Evolutionary conservation across 441 rosid genomes (phyloP).

Genomic region (Pelargonium fulgidum): DNA sequence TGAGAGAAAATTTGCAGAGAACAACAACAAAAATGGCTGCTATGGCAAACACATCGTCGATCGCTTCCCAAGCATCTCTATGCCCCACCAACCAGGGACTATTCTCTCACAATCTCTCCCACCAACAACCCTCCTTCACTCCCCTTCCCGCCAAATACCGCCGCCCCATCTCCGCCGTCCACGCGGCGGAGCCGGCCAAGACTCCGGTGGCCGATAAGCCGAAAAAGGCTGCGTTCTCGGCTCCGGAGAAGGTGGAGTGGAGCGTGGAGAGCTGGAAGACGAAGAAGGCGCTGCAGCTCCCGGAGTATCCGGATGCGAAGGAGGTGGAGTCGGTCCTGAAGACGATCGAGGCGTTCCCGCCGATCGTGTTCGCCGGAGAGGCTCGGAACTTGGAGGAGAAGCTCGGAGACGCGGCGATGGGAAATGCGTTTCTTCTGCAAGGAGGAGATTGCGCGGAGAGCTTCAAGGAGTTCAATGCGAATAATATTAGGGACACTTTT

Average conservation of each 20-base stretch:
- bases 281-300: conserved; percentile 63
- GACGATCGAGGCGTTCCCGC: conserved; percentile 62
- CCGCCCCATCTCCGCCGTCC: conserved; percentile 38
- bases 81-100: conserved; percentile 20
- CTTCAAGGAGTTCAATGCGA: conserved; percentile 76
- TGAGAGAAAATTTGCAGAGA: neutral
- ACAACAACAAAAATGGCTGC: conserved; percentile 35
- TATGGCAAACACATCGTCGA: conserved; percentile 13
- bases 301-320: conserved; percentile 54
- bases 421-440: conserved; percentile 70
- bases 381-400: conserved; percentile 67
- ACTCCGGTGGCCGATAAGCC: conserved; percentile 24
- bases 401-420: conserved; percentile 65
- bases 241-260: conserved; percentile 36
- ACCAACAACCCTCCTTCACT: conserved; percentile 23
- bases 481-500: conserved; percentile 35
- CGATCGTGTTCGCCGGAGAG: conserved; percentile 76
- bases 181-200: conserved; percentile 53
- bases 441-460: conserved; percentile 92
- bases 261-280: conserved; percentile 64
- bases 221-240: conserved; percentile 21
- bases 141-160: conserved; percentile 24
- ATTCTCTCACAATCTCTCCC: conserved; percentile 12
- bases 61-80: conserved; percentile 41
- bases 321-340: conserved; percentile 53